A percentile compares a stretch with the other conserved stretches of the same genome.
Evolutionary conservation across 805 yeast species (phyloP).

Genomic region (Nakazawaea pomicola): DNA sequence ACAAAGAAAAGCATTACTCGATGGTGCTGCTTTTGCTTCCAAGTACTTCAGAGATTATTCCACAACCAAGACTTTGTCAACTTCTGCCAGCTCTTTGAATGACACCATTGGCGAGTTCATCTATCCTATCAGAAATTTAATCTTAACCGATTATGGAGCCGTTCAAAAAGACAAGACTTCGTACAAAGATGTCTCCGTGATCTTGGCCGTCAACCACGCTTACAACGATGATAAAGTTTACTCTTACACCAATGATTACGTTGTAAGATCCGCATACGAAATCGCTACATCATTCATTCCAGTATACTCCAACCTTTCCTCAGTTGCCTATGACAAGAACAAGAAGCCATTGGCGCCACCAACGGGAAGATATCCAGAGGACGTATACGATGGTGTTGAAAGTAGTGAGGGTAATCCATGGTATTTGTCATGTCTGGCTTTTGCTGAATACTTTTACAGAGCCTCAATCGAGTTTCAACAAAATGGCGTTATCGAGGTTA

Average conservation of each 20-base stretch:
- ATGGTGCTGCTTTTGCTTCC: constrained; percentile 18
- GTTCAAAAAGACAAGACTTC: constrained; percentile 11
- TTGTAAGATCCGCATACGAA: constrained; percentile 4
- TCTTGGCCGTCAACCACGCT: constrained; percentile 8
- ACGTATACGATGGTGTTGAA: constrained; percentile 37
- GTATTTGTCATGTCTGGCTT: constrained; percentile 40
- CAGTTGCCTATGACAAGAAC: neutral
- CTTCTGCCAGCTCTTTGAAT: constrained; percentile 16
- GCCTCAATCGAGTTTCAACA: constrained; percentile 19
- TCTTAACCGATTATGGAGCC: constrained; percentile 21
- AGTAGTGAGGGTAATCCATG: constrained; percentile 43
- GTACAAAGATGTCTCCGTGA: constrained; percentile 5
- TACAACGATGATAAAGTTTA: constrained; percentile 3
- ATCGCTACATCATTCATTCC: constrained; percentile 6
- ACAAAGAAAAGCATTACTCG: constrained; percentile 11
- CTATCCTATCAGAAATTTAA: constrained; percentile 21
- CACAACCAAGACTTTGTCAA: neutral
- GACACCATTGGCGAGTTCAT: constrained; percentile 16
- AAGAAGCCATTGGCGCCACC: constrained; percentile 13
- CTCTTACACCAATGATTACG: constrained; percentile 7
- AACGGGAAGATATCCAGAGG: constrained; percentile 41
- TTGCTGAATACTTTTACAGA: constrained; percentile 25
- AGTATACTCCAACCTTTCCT: constrained; percentile 4
- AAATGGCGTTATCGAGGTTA: constrained; percentile 10
- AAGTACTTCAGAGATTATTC: constrained; percentile 17